Evolutionary conservation across 257 asterid species (phyloP).

Genomic region (Petunia axillaris): DNA sequence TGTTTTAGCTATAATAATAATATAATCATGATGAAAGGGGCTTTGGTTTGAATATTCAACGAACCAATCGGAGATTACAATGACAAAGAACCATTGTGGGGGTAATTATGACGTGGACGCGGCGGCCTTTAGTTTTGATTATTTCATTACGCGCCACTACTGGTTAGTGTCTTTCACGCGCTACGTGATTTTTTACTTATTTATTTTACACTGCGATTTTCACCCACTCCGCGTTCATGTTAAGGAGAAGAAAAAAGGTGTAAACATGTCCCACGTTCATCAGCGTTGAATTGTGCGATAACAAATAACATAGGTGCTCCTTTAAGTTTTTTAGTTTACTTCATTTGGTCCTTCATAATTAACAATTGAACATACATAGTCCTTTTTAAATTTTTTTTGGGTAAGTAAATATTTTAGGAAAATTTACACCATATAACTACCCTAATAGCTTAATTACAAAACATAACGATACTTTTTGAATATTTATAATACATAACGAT

Average conservation of each 20-base stretch:
- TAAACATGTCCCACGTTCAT: background rate
- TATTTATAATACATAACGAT: too few species aligned
- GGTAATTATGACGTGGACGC: conserved; percentile 13
- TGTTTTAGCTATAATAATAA: background rate
- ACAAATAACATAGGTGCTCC: background rate
- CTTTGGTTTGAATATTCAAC: conserved; percentile 25
- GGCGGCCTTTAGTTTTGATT: background rate
- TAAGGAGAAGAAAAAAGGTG: too few species aligned
- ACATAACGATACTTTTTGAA: too few species aligned
- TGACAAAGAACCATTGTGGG: background rate
- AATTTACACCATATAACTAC: too few species aligned
- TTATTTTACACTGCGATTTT: background rate
- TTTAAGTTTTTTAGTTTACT: background rate
- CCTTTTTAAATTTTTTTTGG: too few species aligned
- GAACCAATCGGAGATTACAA: conserved; percentile 23
- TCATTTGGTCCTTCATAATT: background rate
- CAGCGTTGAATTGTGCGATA: background rate
- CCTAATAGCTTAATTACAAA: too few species aligned
- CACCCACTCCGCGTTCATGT: background rate
- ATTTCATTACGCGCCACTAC: conserved; percentile 3
- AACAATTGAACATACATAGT: background rate
- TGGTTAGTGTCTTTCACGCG: background rate
- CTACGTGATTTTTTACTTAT: background rate
- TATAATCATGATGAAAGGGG: background rate
- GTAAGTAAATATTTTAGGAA: background rate